Conservation (phyloP, 306 rosid species). For the Vigna trinervia region DNA sequence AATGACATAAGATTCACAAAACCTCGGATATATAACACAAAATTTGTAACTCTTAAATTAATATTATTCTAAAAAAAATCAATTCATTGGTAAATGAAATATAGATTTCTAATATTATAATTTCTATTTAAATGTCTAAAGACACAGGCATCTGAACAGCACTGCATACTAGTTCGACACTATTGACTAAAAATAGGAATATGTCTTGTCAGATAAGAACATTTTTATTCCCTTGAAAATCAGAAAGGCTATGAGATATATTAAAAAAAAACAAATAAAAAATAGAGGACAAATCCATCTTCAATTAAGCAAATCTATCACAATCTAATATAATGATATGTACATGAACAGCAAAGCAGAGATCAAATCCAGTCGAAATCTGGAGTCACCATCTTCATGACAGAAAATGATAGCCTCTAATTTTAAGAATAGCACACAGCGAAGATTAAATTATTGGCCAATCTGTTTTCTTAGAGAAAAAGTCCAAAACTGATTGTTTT, state of each 20-base stretch:
- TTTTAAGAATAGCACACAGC: constrained; percentile 10
- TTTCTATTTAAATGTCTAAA: constrained; percentile 1
- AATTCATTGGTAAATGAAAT: constrained; percentile 5
- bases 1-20: neutral
- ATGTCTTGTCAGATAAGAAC: neutral
- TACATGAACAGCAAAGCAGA: constrained; percentile 27
- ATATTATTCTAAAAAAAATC: neutral
- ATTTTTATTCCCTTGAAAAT: neutral
- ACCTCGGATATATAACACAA: neutral
- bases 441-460: constrained; percentile 7
- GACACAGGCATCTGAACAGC: neutral
- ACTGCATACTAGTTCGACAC: constrained; percentile 1
- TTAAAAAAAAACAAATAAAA: neutral
- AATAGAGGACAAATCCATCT: neutral
- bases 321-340: constrained; percentile 14
- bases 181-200: constrained; percentile 4
- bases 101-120: neutral
- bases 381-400: constrained; percentile 16
- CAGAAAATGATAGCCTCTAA: constrained; percentile 3
- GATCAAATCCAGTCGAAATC: neutral
- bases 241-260: neutral
- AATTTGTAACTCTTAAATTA: neutral
- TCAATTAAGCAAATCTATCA: constrained; percentile 12
- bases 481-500: constrained; percentile 6
- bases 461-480: neutral